Evolutionary conservation across 176 grass and related monocot genomes (phyloP), one percentile per base, ranked within the genome.

Genomic region (Saccharum spontaneum): DNA sequence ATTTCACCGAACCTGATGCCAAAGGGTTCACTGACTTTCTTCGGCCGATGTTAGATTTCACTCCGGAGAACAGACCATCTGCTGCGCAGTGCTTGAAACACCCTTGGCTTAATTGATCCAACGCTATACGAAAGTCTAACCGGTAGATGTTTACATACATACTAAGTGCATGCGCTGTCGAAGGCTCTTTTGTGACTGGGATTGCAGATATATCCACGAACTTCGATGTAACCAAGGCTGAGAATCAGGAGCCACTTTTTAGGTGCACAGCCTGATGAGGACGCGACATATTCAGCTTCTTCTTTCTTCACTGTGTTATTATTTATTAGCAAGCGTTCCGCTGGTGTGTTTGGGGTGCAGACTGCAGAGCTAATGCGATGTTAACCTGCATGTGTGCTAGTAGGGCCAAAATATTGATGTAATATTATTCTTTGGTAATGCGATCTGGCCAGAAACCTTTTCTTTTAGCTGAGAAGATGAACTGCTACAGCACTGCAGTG

Each of bases 41-140:
- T 76, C 78, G 81, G 30, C 93, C 93, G 16, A 94, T 98, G 6
- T 81, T 98, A 26, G 80, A 95, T 86, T 98, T 95, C 59, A 77
- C 67, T 41, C 89, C 93, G 8, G 93, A 95, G 66, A 83, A 92
- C 49, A 85, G 96, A 22, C 93, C 93, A 22, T 87, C 93, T 0
- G 96, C 96, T 31, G 80, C 80, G 7, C 84, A 90, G 46, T 98
- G 93, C 76, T 85, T 95, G 78, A 89, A 91, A 67, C 86, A 98
- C 75, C 40, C 74, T n/a, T 98, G 96, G 96, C 86, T 90, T 46
- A 82, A 88, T 44, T 85, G 88, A 89, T 82, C 28, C 7, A 33
- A 78, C 36, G 61, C 77, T 10, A 63, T 67, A 37, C 16, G 11
- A 54, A 22, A 65, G 50, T 62, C 78, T 84, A 68, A 85, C 66